Percentiles rank a stretch among this genome's conserved stretches.
Conservation (phyloP, 2,329 filamentous ascomycete genomes). For the Aspergillus novofumigatus region DNA sequence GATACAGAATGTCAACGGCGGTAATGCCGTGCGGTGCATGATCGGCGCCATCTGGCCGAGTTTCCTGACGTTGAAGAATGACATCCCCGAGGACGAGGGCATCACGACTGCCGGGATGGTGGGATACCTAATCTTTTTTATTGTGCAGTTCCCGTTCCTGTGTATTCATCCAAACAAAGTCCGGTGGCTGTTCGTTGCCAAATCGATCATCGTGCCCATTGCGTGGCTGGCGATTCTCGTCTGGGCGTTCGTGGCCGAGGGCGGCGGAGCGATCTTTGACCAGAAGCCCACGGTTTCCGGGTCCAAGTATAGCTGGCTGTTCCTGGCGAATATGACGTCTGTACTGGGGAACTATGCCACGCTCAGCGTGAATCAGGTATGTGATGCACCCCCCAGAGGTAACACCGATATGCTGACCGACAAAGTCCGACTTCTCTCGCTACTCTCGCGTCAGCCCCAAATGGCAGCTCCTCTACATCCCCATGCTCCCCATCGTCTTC, state of each 20-base stretch:
- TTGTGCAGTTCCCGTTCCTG: slow-evolving; percentile 44
- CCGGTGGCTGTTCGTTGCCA: slow-evolving; percentile 36
- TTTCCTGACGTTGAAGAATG: slow-evolving; percentile 34
- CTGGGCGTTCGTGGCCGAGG: slow-evolving; percentile 57
- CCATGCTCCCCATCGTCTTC: slow-evolving; percentile 50
- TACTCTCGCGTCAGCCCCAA: slow-evolving; percentile 47
- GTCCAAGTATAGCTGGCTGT: slow-evolving; percentile 51
- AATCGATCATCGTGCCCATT: slow-evolving; percentile 49
- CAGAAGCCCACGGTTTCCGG: slow-evolving; percentile 46
- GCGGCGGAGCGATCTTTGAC: slow-evolving; percentile 47
- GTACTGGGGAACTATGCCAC: slow-evolving; percentile 51
- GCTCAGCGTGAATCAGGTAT: slow-evolving; percentile 47
- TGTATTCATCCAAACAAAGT: slow-evolving; percentile 41
- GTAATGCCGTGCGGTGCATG: slow-evolving; percentile 50
- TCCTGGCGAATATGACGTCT: slow-evolving; percentile 48
- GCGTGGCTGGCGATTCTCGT: slow-evolving; percentile 60
- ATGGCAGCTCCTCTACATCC: slow-evolving; percentile 50
- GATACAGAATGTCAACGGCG: slow-evolving; percentile 63
- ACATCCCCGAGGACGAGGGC: slow-evolving; percentile 38
- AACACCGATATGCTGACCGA: neutral
- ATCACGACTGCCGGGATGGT: slow-evolving; percentile 46
- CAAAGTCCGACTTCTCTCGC: slow-evolving; percentile 53
- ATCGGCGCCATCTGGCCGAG: slow-evolving; percentile 51
- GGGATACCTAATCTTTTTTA: slow-evolving; percentile 42
- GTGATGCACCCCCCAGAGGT: neutral